phyloP scores from a whole-genome alignment of 2,329 filamentous ascomycete genomes.

The Aspergillus ibericus region DNA sequence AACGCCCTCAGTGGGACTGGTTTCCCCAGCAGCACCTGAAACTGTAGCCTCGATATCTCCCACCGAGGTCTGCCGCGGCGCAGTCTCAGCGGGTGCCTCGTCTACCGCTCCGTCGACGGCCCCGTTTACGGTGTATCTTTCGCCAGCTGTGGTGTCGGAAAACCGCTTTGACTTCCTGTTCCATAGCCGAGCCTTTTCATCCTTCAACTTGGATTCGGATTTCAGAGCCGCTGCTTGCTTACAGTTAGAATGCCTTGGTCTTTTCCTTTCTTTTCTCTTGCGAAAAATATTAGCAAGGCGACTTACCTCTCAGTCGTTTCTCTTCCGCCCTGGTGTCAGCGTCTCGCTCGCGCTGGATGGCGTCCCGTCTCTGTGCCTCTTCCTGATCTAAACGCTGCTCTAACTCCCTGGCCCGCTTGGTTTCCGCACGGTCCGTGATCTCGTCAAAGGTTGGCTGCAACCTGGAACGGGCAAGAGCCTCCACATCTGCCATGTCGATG shows the following conservation, averaged over 20 bases:
- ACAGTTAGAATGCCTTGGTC: background rate
- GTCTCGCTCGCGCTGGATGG: constrained; percentile 41
- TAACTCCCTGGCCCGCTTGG: constrained; percentile 66
- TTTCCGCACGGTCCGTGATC: constrained; percentile 75
- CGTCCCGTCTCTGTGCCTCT: constrained; percentile 61
- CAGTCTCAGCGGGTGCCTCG: constrained; percentile 1
- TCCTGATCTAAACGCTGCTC: constrained; percentile 65
- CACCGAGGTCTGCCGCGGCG: constrained; percentile 6
- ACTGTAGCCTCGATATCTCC: background rate
- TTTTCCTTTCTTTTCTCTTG: too few relatives aligned
- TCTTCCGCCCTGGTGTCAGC: constrained; percentile 36
- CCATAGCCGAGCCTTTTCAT: constrained; percentile 29
- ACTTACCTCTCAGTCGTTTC: constrained; percentile 31
- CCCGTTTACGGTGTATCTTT: constrained; percentile 6
- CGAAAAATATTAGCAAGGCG: background rate
- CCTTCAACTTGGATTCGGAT: constrained; percentile 21
- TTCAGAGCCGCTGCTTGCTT: constrained; percentile 17
- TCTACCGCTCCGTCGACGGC: background rate
- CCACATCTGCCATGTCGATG: constrained; percentile 74
- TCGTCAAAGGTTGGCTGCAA: constrained; percentile 84
- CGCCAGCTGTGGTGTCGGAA: constrained; percentile 11
- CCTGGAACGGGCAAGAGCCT: constrained; percentile 72
- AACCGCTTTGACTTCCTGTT: constrained; percentile 28
- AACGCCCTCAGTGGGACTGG: constrained; percentile 4
- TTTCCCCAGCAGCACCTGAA: constrained; percentile 9